phyloP scores from a whole-genome alignment of 495 filamentous ascomycete species.

The Chlorociboria aeruginascens region DNA sequence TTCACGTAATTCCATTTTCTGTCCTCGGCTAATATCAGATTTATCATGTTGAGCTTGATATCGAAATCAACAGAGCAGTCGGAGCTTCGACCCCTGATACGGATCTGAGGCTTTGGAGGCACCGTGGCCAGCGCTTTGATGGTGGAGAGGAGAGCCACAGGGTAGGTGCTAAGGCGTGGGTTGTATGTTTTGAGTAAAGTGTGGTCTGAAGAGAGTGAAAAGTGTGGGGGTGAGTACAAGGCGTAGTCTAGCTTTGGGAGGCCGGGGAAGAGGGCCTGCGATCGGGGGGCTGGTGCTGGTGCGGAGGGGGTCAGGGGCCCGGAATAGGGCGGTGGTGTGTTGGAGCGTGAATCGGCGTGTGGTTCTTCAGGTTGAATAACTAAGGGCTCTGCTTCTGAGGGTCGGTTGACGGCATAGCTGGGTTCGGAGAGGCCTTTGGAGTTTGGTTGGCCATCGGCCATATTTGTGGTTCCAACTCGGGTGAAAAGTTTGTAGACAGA shows the following conservation, averaged over 20 bases:
- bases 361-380: not conserved
- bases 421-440: constrained; percentile 12
- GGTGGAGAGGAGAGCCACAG: constrained; percentile 28
- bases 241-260: constrained; percentile 38
- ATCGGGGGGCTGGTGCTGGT: not conserved
- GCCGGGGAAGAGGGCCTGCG: constrained; percentile 21
- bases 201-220: constrained; percentile 34
- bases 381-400: constrained; percentile 3
- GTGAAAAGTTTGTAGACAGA: no score
- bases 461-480: not conserved
- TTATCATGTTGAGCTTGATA: constrained; percentile 41
- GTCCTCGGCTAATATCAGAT: constrained; percentile 29
- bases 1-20: constrained; percentile 40
- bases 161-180: constrained; percentile 28
- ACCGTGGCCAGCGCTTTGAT: constrained; percentile 33
- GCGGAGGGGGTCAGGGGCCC: constrained; percentile 24
- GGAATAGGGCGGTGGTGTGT: constrained; percentile 34
- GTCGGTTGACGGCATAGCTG: constrained; percentile 11
- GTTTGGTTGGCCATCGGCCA: not conserved
- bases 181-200: constrained; percentile 31
- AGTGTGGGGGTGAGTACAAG: constrained; percentile 35
- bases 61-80: constrained; percentile 31
- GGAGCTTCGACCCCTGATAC: constrained; percentile 27
- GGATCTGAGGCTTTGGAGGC: constrained; percentile 39
- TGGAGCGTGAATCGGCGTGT: constrained; percentile 4